Percentiles rank a stretch among this genome's conserved stretches.
These are phyloP conservation scores for Rutstroemia sp. DNA, from an alignment of 2,329 filamentous ascomycete genomes.

Conservation along the genomic window DNA sequence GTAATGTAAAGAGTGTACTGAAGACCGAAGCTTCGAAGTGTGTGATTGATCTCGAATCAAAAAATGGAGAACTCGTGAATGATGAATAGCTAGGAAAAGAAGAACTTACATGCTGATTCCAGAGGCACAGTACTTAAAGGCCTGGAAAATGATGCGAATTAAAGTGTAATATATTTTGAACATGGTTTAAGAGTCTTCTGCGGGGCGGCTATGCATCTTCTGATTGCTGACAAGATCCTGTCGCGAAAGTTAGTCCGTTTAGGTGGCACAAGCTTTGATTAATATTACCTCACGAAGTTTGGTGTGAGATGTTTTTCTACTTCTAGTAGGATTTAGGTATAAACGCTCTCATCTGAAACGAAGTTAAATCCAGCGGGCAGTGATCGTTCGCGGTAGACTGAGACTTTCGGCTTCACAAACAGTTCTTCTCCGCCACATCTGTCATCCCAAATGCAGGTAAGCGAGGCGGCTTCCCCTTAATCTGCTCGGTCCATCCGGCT, in stretches of 20 bases:
- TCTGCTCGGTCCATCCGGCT: too few relatives aligned
- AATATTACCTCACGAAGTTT: not conserved
- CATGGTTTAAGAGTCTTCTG: not conserved
- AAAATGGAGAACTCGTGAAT: not conserved
- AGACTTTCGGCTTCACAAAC: not conserved
- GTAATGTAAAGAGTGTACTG: not conserved
- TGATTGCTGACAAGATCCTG: not conserved
- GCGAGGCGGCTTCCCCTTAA: too few relatives aligned
- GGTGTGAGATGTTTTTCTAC: not conserved
- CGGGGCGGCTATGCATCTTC: not conserved
- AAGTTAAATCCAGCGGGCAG: not conserved
- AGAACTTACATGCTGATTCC: too few relatives aligned
- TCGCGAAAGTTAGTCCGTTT: not conserved
- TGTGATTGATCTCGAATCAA: not conserved
- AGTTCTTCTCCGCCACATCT: not conserved
- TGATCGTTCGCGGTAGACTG: not conserved
- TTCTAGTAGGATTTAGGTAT: too few relatives aligned
- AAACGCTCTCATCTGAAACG: not conserved
- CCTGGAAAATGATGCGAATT: not conserved
- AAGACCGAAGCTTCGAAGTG: constrained; percentile 2
- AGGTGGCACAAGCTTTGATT: not conserved
- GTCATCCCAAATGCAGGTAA: not conserved
- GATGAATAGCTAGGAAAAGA: not conserved
- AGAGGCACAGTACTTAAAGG: not conserved
- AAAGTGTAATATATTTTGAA: not conserved